phyloP scores from a whole-genome alignment of 345 rosid species.

The Arabidopsis suecica region DNA sequence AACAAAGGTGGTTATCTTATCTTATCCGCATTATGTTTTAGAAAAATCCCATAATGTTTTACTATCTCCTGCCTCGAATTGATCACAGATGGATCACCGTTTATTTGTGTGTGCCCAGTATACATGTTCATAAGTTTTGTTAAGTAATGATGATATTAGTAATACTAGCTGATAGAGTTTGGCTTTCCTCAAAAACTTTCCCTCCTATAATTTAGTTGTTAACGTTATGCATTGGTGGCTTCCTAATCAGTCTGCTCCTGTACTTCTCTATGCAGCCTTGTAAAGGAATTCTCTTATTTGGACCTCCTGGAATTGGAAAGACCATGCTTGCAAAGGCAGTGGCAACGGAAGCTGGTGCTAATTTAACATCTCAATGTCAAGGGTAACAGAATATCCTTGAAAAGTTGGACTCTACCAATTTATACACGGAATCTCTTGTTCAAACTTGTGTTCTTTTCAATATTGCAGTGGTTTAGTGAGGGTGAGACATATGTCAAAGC shows the following conservation, averaged over 20 bases:
- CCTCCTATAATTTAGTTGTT: neutral
- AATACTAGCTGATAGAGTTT: neutral
- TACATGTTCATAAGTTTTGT: conserved; percentile 1
- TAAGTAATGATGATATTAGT: conserved; percentile 1
- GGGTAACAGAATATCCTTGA: conserved; percentile 53
- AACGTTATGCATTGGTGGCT: neutral
- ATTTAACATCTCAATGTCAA: conserved; percentile 92
- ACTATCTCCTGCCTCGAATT: neutral
- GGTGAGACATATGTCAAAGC: conserved; percentile 94
- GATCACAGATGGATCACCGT: neutral
- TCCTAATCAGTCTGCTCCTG: neutral
- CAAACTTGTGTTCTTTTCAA: conserved; percentile 14
- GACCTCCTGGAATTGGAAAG: conserved; percentile 75
- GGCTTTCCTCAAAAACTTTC: neutral
- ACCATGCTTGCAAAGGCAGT: conserved; percentile 98
- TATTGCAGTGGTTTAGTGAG: conserved; percentile 94
- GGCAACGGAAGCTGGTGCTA: conserved; percentile 99
- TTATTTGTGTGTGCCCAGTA: neutral
- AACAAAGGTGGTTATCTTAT: conserved; percentile 14
- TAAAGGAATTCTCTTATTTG: conserved; percentile 16
- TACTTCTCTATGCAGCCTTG: conserved; percentile 13
- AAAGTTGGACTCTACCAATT: neutral
- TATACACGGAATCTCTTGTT: conserved; percentile 5
- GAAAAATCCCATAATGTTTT: neutral
- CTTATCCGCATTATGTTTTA: neutral